Evolutionary conservation across 2,329 filamentous ascomycete genomes (phyloP), one percentile per base, ranked within the genome.

Genomic region (Paramyrothecium roridum): DNA sequence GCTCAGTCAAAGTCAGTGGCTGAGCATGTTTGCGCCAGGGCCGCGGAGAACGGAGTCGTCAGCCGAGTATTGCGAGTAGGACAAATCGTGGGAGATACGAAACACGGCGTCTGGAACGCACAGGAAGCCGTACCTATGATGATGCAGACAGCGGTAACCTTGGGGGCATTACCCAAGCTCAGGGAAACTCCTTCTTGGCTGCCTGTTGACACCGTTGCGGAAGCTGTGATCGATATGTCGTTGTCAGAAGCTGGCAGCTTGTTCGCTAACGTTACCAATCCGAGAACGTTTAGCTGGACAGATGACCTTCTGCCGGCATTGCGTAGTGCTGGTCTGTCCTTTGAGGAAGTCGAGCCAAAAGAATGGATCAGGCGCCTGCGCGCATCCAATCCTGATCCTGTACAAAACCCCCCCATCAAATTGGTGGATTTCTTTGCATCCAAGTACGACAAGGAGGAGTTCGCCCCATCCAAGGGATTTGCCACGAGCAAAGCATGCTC

Each of bases 101-200:
- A 67, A 11, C 61, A 73, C 46, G 80, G 79, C 8, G 63, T 78
- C 11, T 82, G 80, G 80, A 82, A 80, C 57, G 65, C 66, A 2
- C 75, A 71, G 0, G 80, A 82, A 61, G 79, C 78, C 1, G 77
- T 82, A 7, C 76, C 81, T 2, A 67, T 83, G 55, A 79, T 83
- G 70, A 68, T 84, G 11, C 74, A 75, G 57, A 73, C 68, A 8
- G 76, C 76, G 0, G 61, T 68, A 2, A 79, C 76, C 0, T 70
- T 79, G 6, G 75, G 75, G 1, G 71, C 73, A 1, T 65, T 83
- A 19, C 81, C 81, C 0, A 64, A 64, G 21, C 68, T 83, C 7
- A 63, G 72, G 13, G 78, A 81, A 65, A 69, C 63, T 1, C 70
- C 71, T 3, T 72, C 70, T 0, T 79, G 76, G 76, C 61, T 78